A percentile compares a stretch with the other conserved stretches of the same genome.
Evolutionary conservation across 164 flowering plant genomes (phyloP).

Genomic region (Liquidambar formosana): DNA sequence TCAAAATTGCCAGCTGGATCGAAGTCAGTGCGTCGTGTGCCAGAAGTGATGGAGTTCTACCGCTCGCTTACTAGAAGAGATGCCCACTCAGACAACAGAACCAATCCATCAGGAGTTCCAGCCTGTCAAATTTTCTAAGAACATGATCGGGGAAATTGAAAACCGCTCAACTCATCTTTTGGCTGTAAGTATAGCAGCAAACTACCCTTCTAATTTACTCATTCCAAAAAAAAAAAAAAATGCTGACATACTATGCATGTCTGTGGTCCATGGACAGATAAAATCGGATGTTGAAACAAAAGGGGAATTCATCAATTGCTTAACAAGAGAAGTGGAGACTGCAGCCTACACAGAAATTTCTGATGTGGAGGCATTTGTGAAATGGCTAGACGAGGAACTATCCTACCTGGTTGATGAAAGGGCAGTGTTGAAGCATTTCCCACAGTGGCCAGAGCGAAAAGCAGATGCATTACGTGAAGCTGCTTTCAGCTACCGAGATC

Average conservation of each 20-base stretch:
- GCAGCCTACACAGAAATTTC: conserved; percentile 52
- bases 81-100: conserved; percentile 33
- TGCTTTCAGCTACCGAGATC: conserved; percentile 65
- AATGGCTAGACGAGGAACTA: conserved; percentile 69
- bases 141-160: conserved; percentile 91
- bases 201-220: neutral
- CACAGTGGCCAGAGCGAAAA: conserved; percentile 81
- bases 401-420: conserved; percentile 76
- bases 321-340: conserved; percentile 55
- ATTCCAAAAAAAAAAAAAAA: neutral
- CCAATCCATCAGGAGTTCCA: conserved; percentile 24
- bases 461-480: conserved; percentile 83
- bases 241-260: neutral
- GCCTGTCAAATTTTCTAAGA: conserved; percentile 31
- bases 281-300: conserved; percentile 70
- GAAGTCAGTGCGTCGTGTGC: conserved; percentile 57
- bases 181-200: conserved; percentile 48
- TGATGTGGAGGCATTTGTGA: conserved; percentile 72
- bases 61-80: conserved; percentile 59
- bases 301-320: conserved; percentile 49
- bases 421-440: conserved; percentile 83
- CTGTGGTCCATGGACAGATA: conserved; percentile 34
- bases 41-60: conserved; percentile 72
- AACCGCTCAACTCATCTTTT: conserved; percentile 68
- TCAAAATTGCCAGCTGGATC: conserved; percentile 34